Percentiles rank a stretch among this genome's conserved stretches.
Conservation (phyloP, 176 grass and related monocot genomes). For the Lolium multiflorum region DNA sequence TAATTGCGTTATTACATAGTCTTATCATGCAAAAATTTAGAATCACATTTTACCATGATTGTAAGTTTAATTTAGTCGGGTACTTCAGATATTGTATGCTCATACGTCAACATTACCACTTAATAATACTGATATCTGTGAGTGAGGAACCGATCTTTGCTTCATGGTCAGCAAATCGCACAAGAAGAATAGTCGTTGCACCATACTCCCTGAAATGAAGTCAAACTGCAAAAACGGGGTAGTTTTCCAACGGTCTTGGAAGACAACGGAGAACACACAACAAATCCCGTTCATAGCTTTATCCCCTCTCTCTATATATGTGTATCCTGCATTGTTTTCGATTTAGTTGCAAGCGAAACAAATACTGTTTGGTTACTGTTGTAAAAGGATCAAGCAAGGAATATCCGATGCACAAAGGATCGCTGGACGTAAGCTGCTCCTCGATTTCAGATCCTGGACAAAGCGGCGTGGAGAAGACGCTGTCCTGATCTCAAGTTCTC, state of each 20-base stretch:
- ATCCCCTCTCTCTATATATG: not conserved
- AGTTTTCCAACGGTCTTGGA: not conserved
- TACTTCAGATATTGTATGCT: not conserved
- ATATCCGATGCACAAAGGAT: not conserved
- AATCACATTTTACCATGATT: not conserved
- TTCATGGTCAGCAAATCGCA: not conserved
- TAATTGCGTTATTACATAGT: too few relatives aligned
- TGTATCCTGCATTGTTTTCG: too few relatives aligned
- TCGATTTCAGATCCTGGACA: not conserved
- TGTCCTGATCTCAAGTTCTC: too few relatives aligned
- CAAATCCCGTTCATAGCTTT: not conserved
- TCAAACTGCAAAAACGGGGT: not conserved
- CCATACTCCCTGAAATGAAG: not conserved
- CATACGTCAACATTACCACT: not conserved
- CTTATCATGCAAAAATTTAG: not conserved
- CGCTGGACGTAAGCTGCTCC: not conserved
- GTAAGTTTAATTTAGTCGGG: not conserved
- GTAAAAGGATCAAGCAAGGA: not conserved
- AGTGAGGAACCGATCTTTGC: not conserved
- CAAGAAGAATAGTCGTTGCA: too few relatives aligned
- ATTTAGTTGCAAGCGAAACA: not conserved
- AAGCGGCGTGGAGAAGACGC: too few relatives aligned
- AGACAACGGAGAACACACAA: not conserved
- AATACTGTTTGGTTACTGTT: too few relatives aligned
- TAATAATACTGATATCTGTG: too few relatives aligned